Evolutionary conservation across 108 stramenopile species (phyloP).

Genomic region (Skeletonema costatum): DNA sequence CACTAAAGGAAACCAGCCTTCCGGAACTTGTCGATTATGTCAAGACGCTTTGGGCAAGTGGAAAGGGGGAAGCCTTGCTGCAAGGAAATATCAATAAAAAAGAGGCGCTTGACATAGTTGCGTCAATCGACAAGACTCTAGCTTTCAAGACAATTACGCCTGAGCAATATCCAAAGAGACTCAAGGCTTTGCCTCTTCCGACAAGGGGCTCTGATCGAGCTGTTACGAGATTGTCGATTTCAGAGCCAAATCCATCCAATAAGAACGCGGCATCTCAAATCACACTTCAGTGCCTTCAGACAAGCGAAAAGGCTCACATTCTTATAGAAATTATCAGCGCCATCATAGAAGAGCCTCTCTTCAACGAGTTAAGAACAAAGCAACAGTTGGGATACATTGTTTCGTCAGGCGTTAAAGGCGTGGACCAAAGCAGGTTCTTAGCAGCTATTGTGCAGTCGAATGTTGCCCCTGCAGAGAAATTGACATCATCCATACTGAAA

Average conservation of each 20-base stretch:
- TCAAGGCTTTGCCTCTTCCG: slow-evolving; percentile 69
- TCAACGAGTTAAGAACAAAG: slow-evolving; percentile 87
- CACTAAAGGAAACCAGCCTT: slow-evolving; percentile 51
- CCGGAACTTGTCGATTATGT: slow-evolving; percentile 63
- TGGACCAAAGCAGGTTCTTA: slow-evolving; percentile 68
- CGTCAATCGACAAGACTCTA: slow-evolving; percentile 64
- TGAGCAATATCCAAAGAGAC: slow-evolving; percentile 61
- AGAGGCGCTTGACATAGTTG: slow-evolving; percentile 72
- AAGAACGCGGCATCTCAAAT: slow-evolving; percentile 74
- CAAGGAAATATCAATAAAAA: slow-evolving; percentile 80
- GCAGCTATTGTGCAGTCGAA: slow-evolving; percentile 73
- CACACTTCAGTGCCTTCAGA: slow-evolving; percentile 66
- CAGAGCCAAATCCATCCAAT: slow-evolving; percentile 81
- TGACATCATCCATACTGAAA: slow-evolving; percentile 12
- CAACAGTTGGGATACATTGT: slow-evolving; percentile 96
- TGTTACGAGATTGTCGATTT: slow-evolving; percentile 54
- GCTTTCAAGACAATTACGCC: slow-evolving; percentile 68
- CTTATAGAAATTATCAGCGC: slow-evolving; percentile 70
- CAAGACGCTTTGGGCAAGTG: slow-evolving; percentile 65
- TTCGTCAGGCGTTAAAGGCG: slow-evolving; percentile 69
- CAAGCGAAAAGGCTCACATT: slow-evolving; percentile 71
- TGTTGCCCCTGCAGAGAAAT: slow-evolving; percentile 34
- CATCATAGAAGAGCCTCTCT: slow-evolving; percentile 87
- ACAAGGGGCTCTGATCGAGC: slow-evolving; percentile 11
- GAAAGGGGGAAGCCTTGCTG: slow-evolving; percentile 76